Base-by-base conservation (phyloP, 345 rosid genomes). In the Garcia nutans region DNA sequence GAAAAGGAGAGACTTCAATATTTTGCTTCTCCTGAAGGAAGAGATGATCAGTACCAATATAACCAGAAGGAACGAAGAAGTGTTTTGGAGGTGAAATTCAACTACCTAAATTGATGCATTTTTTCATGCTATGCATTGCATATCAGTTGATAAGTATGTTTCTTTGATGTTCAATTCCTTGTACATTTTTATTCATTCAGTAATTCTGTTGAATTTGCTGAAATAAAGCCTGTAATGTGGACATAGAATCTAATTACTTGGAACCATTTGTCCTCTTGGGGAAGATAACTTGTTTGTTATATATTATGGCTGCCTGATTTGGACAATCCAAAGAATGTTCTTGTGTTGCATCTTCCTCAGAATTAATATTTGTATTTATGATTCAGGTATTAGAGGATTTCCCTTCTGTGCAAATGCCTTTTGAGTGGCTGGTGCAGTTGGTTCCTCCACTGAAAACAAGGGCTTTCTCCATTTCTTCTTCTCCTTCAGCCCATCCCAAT, bases 401-500 rank as follows among this genome's bases (percentile, higher is more conserved):
- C 75, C 94, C 97, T 56, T 96, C 97, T 17, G 99, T 90, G 69
- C 89, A 89, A 83, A 79, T 96, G 87, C 96, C 99, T 63, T 89
- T 96, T 64, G 94, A 96, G 75, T 93, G 98, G 99, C 78, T 96
- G 76, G 97, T 96, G 76, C 96, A 92, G 80, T 84, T 96, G 86
- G 94, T 89, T 70, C 99, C 99, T 73, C 88, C 90, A 1, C 81
- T 93, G 70, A 93, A 89, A 83, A 84, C 89, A 65, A 88, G 98
- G 85, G 92, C 91, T 22, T 93, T 93, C 84, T 96, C 99, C 50
- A 90, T 93, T 79, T 87, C 98, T 77, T 93, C 98, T 65, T 96
- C 99, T 57, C 91, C 83, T 79, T 84, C 81, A 55, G 96, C 90
- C 44, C 97, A 93, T 73, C 96, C 93, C 20, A 83, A 74, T 81